Evolutionary conservation across 108 stramenopile genomes (phyloP).

Genomic region (Fragilaria radians): DNA sequence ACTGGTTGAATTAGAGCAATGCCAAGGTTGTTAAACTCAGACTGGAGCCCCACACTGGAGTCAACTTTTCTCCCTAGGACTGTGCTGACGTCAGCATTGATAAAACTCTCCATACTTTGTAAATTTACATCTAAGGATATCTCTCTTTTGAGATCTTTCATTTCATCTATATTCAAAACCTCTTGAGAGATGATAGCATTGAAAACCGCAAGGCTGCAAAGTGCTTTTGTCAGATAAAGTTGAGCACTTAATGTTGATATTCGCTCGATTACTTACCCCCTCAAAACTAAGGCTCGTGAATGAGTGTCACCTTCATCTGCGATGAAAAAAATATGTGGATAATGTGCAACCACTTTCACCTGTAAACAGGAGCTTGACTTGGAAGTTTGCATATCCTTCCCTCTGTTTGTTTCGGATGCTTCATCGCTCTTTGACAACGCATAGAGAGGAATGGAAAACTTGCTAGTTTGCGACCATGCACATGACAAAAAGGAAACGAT

Average conservation of each 20-base stretch:
- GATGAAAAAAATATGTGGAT: constrained; percentile 66
- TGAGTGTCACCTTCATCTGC: constrained; percentile 59
- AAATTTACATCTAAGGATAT: constrained; percentile 33
- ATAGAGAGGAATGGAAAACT: not conserved
- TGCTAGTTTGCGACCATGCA: constrained; percentile 15
- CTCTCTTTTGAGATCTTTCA: constrained; percentile 1
- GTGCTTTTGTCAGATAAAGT: too few relatives aligned
- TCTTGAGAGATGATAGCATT: constrained; percentile 23
- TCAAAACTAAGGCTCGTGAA: constrained; percentile 56
- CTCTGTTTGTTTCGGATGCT: not conserved
- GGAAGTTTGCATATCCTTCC: not conserved
- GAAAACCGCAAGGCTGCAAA: constrained; percentile 36
- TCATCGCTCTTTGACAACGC: not conserved
- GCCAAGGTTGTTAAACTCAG: constrained; percentile 17
- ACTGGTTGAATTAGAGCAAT: constrained; percentile 66
- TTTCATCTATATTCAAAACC: not conserved
- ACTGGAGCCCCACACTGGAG: not conserved
- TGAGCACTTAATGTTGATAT: not conserved
- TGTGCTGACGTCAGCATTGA: constrained; percentile 42
- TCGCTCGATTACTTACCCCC: constrained; percentile 35
- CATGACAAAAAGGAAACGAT: constrained; percentile 32
- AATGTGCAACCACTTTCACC: constrained; percentile 49
- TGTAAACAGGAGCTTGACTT: constrained; percentile 18
- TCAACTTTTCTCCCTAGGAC: constrained; percentile 19
- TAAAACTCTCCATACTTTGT: constrained; percentile 50